phyloP scores from a whole-genome alignment of 225 moss, liverwort and hornwort species.

The Rhytidiadelphus loreus region DNA sequence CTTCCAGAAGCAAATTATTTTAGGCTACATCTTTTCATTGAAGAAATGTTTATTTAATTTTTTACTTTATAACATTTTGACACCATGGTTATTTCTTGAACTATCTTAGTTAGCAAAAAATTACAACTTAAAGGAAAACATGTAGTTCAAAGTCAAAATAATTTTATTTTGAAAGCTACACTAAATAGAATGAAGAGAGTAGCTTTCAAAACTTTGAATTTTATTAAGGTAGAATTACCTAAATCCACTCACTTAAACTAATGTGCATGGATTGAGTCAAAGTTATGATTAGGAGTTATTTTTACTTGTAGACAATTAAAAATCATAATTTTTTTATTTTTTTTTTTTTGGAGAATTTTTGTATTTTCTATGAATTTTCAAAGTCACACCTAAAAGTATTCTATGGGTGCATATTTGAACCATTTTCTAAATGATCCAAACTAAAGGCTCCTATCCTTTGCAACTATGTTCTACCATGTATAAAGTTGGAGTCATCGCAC shows the following conservation, averaged over 20 bases:
- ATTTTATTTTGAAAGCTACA: neutral
- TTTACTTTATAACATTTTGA: neutral
- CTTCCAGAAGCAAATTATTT: neutral
- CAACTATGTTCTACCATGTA: neutral
- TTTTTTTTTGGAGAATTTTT: neutral
- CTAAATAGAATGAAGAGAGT: neutral
- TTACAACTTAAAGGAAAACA: neutral
- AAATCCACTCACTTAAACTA: no score
- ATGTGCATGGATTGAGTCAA: neutral
- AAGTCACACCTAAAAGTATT: neutral
- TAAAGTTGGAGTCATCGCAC: neutral
- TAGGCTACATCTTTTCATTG: neutral
- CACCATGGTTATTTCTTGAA: neutral
- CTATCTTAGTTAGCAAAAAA: no score
- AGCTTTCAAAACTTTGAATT: neutral
- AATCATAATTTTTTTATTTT: neutral
- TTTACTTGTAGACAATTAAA: neutral
- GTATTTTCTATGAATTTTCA: neutral
- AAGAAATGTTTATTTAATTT: neutral
- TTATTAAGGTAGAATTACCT: neutral
- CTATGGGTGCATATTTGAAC: neutral
- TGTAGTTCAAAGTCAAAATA: neutral
- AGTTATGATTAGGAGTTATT: neutral
- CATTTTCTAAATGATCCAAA: neutral
- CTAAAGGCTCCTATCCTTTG: neutral